These are phyloP conservation scores for Meripilus lineatus DNA, from an alignment of 1,284 basidiomycete genomes.

Conservation along the genomic window DNA sequence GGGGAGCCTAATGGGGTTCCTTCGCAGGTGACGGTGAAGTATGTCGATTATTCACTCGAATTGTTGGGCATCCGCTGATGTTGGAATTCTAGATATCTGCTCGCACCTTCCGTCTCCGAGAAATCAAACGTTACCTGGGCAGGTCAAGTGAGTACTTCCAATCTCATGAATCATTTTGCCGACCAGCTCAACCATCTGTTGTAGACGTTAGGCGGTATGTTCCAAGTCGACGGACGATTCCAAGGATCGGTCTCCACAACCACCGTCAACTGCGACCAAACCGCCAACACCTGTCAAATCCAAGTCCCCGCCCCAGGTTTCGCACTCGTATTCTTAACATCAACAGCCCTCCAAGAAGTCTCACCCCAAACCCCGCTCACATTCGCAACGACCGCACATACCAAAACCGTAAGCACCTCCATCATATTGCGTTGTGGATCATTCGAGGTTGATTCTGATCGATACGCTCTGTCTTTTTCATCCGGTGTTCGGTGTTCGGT, in stretches of 20 bases:
- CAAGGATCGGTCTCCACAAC: conserved; percentile 34
- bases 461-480: no score
- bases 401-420: conserved; percentile 9
- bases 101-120: conserved; percentile 48
- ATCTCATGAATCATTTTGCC: neutral
- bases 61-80: neutral
- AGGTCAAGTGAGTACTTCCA: conserved; percentile 25
- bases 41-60: conserved; percentile 16
- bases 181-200: neutral
- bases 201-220: conserved; percentile 67
- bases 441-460: no score
- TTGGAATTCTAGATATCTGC: conserved; percentile 38
- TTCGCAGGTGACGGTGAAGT: conserved; percentile 45
- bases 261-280: conserved; percentile 39
- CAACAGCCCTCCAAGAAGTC: conserved; percentile 29
- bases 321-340: conserved; percentile 50
- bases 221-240: conserved; percentile 50
- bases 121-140: conserved; percentile 74
- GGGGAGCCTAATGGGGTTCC: conserved; percentile 33
- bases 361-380: conserved; percentile 31
- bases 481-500: no score
- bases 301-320: conserved; percentile 47
- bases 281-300: conserved; percentile 38
- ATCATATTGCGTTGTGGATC: neutral
- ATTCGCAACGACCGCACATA: conserved; percentile 33